Conservation (phyloP, 2,329 filamentous ascomycete species). For the Ophiostoma sp. region DNA sequence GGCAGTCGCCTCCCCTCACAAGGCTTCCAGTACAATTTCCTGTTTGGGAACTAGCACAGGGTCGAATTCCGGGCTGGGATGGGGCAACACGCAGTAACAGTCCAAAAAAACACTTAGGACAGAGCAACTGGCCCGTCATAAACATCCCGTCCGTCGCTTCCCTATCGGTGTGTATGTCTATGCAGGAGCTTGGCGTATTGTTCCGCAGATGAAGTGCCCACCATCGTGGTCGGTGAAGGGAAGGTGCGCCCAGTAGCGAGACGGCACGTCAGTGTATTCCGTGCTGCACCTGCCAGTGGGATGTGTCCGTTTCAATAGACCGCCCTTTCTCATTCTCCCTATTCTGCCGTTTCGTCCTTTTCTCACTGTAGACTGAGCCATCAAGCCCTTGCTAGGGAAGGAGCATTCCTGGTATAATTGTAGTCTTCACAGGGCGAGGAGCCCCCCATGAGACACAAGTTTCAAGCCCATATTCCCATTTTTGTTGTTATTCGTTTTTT, state of each 20-base stretch:
- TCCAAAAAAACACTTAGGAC: neutral
- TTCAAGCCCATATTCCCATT: neutral
- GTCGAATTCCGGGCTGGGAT: slow-evolving; percentile 1
- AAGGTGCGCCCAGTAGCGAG: slow-evolving; percentile 17
- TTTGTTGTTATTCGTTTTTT: neutral
- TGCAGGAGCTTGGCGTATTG: slow-evolving; percentile 3
- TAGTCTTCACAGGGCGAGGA: neutral
- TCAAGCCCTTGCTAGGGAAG: neutral
- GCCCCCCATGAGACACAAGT: neutral
- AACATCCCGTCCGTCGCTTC: neutral
- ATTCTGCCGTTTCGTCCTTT: slow-evolving; percentile 5
- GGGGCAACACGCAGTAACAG: neutral
- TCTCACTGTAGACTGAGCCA: neutral
- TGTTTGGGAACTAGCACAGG: neutral
- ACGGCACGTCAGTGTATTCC: neutral
- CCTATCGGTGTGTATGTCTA: neutral
- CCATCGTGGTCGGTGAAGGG: slow-evolving; percentile 16
- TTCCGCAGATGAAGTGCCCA: slow-evolving; percentile 19
- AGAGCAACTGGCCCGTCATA: neutral
- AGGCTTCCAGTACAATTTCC: slow-evolving; percentile 9
- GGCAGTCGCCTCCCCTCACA: neutral
- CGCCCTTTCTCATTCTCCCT: neutral
- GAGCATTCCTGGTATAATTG: neutral
- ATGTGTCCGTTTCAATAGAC: neutral
- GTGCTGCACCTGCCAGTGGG: neutral